Base-by-base conservation (phyloP, 805 yeast genomes). In the Sugiyamaella floridensis region DNA sequence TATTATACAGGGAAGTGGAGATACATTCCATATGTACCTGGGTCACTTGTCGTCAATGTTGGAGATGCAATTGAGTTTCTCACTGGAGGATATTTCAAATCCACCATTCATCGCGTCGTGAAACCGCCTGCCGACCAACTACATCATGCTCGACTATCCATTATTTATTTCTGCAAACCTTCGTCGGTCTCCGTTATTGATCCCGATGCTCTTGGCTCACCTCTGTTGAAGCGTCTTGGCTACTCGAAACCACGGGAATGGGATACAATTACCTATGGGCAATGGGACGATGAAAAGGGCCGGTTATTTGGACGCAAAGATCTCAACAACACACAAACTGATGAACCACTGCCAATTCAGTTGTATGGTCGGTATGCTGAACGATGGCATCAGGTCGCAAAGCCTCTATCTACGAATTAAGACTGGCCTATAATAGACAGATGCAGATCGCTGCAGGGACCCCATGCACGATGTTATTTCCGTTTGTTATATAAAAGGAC, bases 221-320 rank as follows among this genome's bases (percentile, higher is more conserved):
- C 73, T 4, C 70, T 68, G 47, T 62, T 76, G 42, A 47, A 63
- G 11, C 51, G 66, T 4, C 58, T 73, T 40, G 76, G 75, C 0
- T 60, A 61, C 44, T 55, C 50, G 37, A 67, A 62, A 43, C 66
- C 64, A 2, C 58, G 63, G 26, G 63, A 59, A 19, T 71, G 74
- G 74, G 71, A 71, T 20, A 63, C 66, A 43, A 66, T 75, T 48
- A 68, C 69, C 10, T 72, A 70, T 57, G 65, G 61, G 6, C 63
- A 72, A n/a, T 76, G 79, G 80, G 71, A 74, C 50, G 71, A 71
- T 19, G 78, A 72, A 48, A 76, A 76, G 56, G 77, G 76, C 2
- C 62, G 75, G 43, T 66, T 75, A 19, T 76, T 76, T 59, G 78
- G 78, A 16, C 69, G 67, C 53, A 63, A 64, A 18, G 66, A 67